Evolutionary conservation across 805 yeast genomes (phyloP).

Genomic region (Metschnikowia dekortorum): DNA sequence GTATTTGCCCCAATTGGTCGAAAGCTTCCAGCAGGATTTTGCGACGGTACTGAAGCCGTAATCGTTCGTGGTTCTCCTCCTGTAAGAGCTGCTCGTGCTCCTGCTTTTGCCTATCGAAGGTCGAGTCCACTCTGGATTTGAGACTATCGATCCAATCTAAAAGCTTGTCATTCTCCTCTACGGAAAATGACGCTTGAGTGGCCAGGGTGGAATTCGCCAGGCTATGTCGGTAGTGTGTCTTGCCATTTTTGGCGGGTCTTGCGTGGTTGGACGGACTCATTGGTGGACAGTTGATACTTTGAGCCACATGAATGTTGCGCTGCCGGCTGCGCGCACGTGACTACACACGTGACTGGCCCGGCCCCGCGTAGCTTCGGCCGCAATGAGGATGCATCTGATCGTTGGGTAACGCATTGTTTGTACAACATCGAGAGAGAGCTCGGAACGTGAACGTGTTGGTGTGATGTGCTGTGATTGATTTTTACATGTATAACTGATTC

Average conservation of each 20-base stretch:
- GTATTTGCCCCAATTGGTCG: conserved; percentile 17
- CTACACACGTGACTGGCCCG: not conserved
- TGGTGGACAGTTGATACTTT: not conserved
- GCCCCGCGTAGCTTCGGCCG: too few relatives aligned
- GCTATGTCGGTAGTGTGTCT: not conserved
- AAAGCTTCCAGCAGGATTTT: conserved; percentile 27
- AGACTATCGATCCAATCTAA: conserved; percentile 16
- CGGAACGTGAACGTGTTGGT: too few relatives aligned
- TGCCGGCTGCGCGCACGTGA: conserved; percentile 4
- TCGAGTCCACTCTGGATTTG: conserved; percentile 10
- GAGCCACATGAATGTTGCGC: not conserved
- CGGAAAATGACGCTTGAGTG: not conserved
- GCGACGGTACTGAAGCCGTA: conserved; percentile 17
- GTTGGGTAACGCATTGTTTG: too few relatives aligned
- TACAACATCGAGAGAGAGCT: too few relatives aligned
- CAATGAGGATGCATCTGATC: too few relatives aligned
- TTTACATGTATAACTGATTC: not conserved
- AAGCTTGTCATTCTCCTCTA: conserved; percentile 8
- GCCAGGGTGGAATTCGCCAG: not conserved
- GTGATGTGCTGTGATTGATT: not conserved
- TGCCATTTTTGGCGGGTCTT: not conserved
- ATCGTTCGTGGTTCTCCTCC: conserved; percentile 12
- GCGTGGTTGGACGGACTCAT: not conserved
- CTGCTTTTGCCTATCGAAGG: conserved; percentile 9
- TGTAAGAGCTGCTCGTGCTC: conserved; percentile 12